A percentile compares a stretch with the other conserved stretches of the same genome.
Evolutionary conservation across 306 rosid species (phyloP).

Genomic region (Oemleria cerasiformis): DNA sequence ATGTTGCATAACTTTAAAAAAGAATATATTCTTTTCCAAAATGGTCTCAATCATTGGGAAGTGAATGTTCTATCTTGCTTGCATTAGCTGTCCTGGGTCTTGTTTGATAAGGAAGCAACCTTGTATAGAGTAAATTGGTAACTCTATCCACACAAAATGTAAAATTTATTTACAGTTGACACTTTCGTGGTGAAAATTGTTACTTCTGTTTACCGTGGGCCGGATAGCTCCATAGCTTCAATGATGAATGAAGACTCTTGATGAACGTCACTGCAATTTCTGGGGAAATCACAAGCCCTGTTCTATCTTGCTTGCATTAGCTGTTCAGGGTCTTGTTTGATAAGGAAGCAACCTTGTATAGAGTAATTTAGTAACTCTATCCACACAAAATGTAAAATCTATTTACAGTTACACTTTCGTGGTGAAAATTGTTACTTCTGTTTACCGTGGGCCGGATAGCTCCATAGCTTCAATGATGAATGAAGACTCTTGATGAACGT

Average conservation of each 20-base stretch:
- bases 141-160: constrained; percentile 3
- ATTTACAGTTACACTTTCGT: constrained; percentile 34
- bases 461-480: constrained; percentile 87
- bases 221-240: constrained; percentile 94
- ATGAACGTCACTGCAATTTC: constrained; percentile 52
- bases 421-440: constrained; percentile 6
- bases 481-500: constrained; percentile 65
- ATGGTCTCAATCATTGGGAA: constrained; percentile 5
- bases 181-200: constrained; percentile 10
- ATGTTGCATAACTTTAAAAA: background rate
- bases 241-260: constrained; percentile 77
- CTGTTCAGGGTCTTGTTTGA: background rate
- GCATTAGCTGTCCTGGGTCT: background rate
- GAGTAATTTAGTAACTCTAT: background rate
- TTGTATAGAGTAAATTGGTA: background rate
- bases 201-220: constrained; percentile 62
- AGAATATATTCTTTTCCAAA: background rate
- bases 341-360: background rate
- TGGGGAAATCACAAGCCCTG: constrained; percentile 59
- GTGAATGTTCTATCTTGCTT: background rate
- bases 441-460: constrained; percentile 90
- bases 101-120: background rate
- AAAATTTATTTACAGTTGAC: constrained; percentile 43
- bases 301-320: background rate
- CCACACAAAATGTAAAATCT: constrained; percentile 27